Conservation (phyloP, 208 protist genomes). For the Leishmania guyanensis region DNA sequence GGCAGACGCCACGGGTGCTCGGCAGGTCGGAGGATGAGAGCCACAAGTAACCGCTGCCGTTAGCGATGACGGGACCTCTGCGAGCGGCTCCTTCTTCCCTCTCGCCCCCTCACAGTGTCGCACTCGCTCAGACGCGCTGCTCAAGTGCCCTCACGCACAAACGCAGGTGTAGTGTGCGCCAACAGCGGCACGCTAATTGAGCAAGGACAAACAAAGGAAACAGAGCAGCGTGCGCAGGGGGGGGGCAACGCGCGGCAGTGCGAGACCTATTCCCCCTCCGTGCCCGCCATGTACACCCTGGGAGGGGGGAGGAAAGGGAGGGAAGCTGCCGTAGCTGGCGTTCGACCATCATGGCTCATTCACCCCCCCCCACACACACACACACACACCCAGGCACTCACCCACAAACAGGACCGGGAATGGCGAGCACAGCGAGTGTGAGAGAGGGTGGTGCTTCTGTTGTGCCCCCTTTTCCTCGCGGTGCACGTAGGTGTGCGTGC, state of each 20-base stretch:
- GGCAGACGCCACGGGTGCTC: slow-evolving; percentile 68
- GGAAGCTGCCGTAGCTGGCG: too few relatives aligned
- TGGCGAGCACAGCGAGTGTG: not conserved
- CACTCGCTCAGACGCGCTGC: not conserved
- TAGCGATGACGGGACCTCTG: not conserved
- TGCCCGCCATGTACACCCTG: not conserved
- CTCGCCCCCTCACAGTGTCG: not conserved
- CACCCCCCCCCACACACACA: not conserved
- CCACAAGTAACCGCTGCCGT: slow-evolving; percentile 17
- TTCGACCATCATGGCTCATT: not conserved
- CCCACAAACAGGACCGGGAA: not conserved
- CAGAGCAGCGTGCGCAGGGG: not conserved
- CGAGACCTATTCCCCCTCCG: not conserved
- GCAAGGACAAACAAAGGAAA: not conserved
- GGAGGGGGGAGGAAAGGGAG: too few relatives aligned
- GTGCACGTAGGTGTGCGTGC: not conserved
- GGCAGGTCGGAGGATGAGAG: slow-evolving; percentile 57
- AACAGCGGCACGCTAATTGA: not conserved
- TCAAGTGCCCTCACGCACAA: not conserved
- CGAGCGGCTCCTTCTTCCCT: not conserved
- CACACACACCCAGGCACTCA: not conserved
- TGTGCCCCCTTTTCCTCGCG: not conserved
- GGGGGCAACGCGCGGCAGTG: too few relatives aligned
- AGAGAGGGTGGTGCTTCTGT: not conserved
- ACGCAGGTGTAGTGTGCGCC: not conserved